Percentiles rank a stretch among this genome's conserved stretches.
Conservation (phyloP, 345 rosid species). For the Dipteronia sinensis region DNA sequence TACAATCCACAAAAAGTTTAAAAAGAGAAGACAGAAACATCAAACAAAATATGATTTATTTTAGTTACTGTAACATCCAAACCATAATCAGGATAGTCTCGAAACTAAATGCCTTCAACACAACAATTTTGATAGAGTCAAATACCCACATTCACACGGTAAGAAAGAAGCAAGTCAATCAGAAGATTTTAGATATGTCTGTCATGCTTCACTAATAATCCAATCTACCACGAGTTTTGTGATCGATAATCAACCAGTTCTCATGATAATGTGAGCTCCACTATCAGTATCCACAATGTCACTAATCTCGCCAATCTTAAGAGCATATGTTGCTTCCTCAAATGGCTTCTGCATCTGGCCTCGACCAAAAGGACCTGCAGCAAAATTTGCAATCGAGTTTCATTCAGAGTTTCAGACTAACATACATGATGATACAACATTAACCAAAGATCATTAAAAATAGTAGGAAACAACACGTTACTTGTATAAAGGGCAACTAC, state of each 20-base stretch:
- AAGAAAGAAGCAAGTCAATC: conserved; percentile 18
- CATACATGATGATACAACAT: background rate
- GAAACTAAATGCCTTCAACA: background rate
- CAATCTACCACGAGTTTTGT: background rate
- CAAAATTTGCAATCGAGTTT: conserved; percentile 7
- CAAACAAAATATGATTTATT: conserved; percentile 12
- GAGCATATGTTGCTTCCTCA: conserved; percentile 79
- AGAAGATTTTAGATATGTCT: conserved; percentile 2
- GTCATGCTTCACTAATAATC: conserved; percentile 11
- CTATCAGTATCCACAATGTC: conserved; percentile 92
- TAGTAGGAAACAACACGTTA: background rate
- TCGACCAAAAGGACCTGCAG: conserved; percentile 75
- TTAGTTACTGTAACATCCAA: conserved; percentile 1
- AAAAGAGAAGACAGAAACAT: background rate
- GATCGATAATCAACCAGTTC: conserved; percentile 59
- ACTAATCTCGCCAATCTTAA: conserved; percentile 86
- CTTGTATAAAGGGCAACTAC: background rate
- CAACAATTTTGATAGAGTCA: background rate
- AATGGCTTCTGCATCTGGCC: conserved; percentile 99
- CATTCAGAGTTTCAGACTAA: conserved; percentile 10
- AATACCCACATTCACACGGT: background rate
- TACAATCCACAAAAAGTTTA: background rate
- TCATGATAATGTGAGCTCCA: conserved; percentile 86
- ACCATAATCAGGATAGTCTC: conserved; percentile 9
- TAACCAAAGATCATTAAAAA: background rate